phyloP scores from a whole-genome alignment of 176 grass and related monocot genomes.

The Avena sativa region DNA sequence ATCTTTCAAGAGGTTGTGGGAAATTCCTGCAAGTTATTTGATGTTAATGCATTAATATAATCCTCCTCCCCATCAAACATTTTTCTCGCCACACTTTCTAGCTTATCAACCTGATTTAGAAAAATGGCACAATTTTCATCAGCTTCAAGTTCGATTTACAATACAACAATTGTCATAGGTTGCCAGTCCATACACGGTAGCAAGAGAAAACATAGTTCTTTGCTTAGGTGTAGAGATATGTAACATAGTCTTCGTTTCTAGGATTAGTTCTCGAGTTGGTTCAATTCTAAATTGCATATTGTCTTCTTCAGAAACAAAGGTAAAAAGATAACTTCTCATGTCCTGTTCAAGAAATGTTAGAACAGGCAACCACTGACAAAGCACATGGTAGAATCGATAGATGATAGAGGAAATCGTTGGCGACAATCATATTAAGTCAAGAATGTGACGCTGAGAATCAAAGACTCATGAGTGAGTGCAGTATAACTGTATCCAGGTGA shows the following conservation, averaged over 20 bases:
- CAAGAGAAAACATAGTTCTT: background rate
- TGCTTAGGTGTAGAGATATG: no score
- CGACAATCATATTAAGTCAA: background rate
- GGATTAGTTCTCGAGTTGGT: no score
- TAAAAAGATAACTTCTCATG: no score
- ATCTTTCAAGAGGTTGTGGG: constrained; percentile 47
- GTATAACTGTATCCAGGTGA: background rate
- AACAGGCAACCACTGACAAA: background rate
- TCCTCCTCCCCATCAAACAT: constrained; percentile 50
- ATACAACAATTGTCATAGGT: background rate
- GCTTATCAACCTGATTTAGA: constrained; percentile 39
- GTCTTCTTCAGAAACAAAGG: no score
- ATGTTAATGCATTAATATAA: constrained; percentile 45
- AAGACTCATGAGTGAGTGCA: background rate
- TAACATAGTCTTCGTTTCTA: no score
- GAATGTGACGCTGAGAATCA: background rate
- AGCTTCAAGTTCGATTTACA: background rate
- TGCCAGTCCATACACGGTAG: background rate
- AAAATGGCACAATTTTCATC: constrained; percentile 17
- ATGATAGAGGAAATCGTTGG: background rate
- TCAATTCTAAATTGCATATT: no score
- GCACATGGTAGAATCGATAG: background rate
- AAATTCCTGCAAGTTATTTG: constrained; percentile 1
- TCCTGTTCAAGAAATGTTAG: background rate
- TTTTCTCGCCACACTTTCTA: constrained; percentile 19